Conservation (phyloP, 2,329 filamentous ascomycete genomes). For the Apiospora koreana region DNA sequence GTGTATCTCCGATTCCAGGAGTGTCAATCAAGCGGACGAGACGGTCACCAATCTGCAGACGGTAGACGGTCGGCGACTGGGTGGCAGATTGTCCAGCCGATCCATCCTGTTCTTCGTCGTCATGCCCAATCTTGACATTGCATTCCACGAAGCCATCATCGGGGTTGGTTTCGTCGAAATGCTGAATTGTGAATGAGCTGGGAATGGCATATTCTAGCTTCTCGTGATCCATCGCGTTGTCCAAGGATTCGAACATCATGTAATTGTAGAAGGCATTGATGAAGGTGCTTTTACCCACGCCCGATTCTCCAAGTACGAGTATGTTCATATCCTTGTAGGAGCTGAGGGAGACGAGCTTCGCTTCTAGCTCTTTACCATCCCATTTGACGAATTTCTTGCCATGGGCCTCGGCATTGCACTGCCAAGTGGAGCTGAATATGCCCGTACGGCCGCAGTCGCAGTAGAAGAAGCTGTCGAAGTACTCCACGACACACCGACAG, state of each 20-base stretch:
- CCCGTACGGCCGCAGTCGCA: neutral
- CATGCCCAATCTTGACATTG: conserved; percentile 31
- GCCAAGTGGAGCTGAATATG: neutral
- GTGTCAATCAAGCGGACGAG: conserved; percentile 43
- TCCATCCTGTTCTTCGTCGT: conserved; percentile 35
- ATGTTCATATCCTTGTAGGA: conserved; percentile 36
- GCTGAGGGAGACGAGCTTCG: neutral
- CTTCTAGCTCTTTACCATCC: neutral
- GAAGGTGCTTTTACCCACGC: conserved; percentile 50
- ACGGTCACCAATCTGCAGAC: conserved; percentile 28
- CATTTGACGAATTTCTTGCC: neutral
- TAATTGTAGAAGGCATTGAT: conserved; percentile 52
- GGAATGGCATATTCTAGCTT: conserved; percentile 39
- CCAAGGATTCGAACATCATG: conserved; percentile 36
- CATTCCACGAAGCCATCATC: conserved; percentile 27
- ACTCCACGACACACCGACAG: neutral
- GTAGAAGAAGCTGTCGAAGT: neutral
- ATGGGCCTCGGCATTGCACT: neutral
- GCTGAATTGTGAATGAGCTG: conserved; percentile 38
- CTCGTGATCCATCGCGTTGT: conserved; percentile 35
- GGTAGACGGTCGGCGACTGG: conserved; percentile 35
- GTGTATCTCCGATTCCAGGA: conserved; percentile 43
- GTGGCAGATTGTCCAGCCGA: conserved; percentile 37
- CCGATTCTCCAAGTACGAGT: conserved; percentile 48
- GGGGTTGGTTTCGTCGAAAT: conserved; percentile 24